These are phyloP conservation scores for Fusarium nelsonii DNA, from an alignment of 2,329 filamentous ascomycete genomes.

Conservation along the genomic window DNA sequence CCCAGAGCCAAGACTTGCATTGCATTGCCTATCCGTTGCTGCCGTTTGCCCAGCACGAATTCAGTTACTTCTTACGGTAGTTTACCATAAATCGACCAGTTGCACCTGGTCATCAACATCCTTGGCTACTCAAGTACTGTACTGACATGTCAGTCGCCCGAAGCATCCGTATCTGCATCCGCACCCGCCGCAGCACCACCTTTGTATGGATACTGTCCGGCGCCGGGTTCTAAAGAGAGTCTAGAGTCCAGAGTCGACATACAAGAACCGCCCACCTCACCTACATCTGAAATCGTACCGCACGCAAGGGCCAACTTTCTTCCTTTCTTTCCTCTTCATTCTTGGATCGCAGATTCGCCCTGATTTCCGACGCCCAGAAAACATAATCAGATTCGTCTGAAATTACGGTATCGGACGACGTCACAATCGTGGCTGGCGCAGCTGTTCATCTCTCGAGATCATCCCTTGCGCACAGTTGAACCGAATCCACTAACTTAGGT, in stretches of 20 bases:
- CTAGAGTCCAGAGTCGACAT: slow-evolving; percentile 44
- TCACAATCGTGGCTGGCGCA: slow-evolving; percentile 44
- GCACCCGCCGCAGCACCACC: slow-evolving; percentile 46
- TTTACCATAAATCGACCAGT: slow-evolving; percentile 32
- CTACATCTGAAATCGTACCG: slow-evolving; percentile 32
- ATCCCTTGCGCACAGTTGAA: slow-evolving; percentile 36
- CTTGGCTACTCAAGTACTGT: slow-evolving; percentile 39
- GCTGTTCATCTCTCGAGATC: slow-evolving; percentile 27
- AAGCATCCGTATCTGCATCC: slow-evolving; percentile 45
- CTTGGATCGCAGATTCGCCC: slow-evolving; percentile 22
- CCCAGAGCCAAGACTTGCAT: slow-evolving; percentile 38
- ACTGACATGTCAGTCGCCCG: slow-evolving; percentile 47
- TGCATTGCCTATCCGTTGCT: slow-evolving; percentile 20
- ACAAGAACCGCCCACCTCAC: slow-evolving; percentile 41
- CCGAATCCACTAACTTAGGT: slow-evolving; percentile 10
- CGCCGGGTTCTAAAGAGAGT: slow-evolving; percentile 45
- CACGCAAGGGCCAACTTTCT: slow-evolving; percentile 33
- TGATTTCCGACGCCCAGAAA: slow-evolving; percentile 20
- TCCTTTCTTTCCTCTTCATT: slow-evolving; percentile 23
- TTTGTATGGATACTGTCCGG: slow-evolving; percentile 45
- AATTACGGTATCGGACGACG: slow-evolving; percentile 37
- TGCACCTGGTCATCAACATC: slow-evolving; percentile 32
- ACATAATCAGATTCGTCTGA: slow-evolving; percentile 14
- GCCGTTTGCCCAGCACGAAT: slow-evolving; percentile 31
- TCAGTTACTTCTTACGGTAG: slow-evolving; percentile 31